Evolutionary conservation across 2,329 filamentous ascomycete genomes (phyloP).

Genomic region (Trichophyton benhamiae): DNA sequence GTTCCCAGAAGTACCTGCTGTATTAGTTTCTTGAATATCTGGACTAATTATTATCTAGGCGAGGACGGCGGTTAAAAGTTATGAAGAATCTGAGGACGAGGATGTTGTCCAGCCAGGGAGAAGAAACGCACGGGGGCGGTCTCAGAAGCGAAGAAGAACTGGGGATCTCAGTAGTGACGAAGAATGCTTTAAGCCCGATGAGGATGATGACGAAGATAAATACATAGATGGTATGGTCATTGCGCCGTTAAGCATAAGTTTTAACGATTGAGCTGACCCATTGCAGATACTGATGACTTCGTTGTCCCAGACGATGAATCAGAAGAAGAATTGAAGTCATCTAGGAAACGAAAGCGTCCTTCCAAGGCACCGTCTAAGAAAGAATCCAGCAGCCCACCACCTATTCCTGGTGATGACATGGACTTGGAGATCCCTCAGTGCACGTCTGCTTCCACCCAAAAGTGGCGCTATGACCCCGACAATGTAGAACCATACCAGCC

Average conservation of each 20-base stretch:
- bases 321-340: slow-evolving; percentile 54
- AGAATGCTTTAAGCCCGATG: slow-evolving; percentile 50
- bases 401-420: slow-evolving; percentile 32
- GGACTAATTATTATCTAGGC: slow-evolving; percentile 28
- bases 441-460: slow-evolving; percentile 57
- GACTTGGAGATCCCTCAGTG: slow-evolving; percentile 45
- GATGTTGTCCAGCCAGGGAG: slow-evolving; percentile 53
- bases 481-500: slow-evolving; percentile 41
- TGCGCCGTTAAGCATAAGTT: slow-evolving; percentile 3
- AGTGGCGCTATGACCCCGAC: slow-evolving; percentile 66
- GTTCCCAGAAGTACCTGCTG: neutral
- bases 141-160: slow-evolving; percentile 45
- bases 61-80: slow-evolving; percentile 56
- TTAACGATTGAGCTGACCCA: slow-evolving; percentile 25
- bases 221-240: slow-evolving; percentile 35
- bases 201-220: slow-evolving; percentile 43
- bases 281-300: slow-evolving; percentile 66
- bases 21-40: neutral
- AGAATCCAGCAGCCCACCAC: slow-evolving; percentile 32
- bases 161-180: slow-evolving; percentile 22
- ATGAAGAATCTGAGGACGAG: slow-evolving; percentile 71
- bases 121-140: slow-evolving; percentile 32
- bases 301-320: slow-evolving; percentile 69
- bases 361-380: slow-evolving; percentile 33
- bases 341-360: slow-evolving; percentile 62